Percentiles rank a stretch among this genome's conserved stretches.
These are phyloP conservation scores for Alternaria longipes DNA, from an alignment of 2,329 filamentous ascomycete genomes.

Conservation along the genomic window DNA sequence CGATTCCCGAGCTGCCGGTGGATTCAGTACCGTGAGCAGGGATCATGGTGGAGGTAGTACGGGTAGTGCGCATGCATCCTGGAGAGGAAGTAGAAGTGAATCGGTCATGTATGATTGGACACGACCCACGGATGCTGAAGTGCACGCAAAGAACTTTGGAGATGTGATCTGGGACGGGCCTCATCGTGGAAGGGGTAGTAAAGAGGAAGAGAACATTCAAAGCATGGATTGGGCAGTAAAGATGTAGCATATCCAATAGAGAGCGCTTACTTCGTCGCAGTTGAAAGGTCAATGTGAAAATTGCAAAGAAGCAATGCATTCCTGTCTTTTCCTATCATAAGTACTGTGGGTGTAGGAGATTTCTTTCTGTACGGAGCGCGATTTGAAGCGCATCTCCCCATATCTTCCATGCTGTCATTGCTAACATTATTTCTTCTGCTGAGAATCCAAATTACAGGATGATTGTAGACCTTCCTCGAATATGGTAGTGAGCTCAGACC, in stretches of 20 bases:
- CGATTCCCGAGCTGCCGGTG: background rate
- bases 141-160: background rate
- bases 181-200: background rate
- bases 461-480: conserved; percentile 20
- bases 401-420: conserved; percentile 8
- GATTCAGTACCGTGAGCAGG: background rate
- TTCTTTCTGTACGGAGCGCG: conserved; percentile 13
- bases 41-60: background rate
- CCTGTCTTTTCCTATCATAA: conserved; percentile 17
- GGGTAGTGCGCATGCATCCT: conserved; percentile 1
- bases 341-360: conserved; percentile 19
- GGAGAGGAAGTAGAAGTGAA: conserved; percentile 7
- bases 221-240: conserved; percentile 6
- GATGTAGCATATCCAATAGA: background rate
- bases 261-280: background rate
- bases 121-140: background rate
- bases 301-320: conserved; percentile 24
- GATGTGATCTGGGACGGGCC: conserved; percentile 1
- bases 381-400: conserved; percentile 12
- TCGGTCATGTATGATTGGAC: conserved; percentile 16
- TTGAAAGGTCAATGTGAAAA: background rate
- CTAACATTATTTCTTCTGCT: conserved; percentile 16
- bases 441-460: conserved; percentile 25
- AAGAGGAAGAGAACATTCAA: background rate
- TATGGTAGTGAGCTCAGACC: conserved; percentile 34